Evolutionary conservation across 2,329 filamentous ascomycete genomes (phyloP).

Genomic region (Diatrype stigma): DNA sequence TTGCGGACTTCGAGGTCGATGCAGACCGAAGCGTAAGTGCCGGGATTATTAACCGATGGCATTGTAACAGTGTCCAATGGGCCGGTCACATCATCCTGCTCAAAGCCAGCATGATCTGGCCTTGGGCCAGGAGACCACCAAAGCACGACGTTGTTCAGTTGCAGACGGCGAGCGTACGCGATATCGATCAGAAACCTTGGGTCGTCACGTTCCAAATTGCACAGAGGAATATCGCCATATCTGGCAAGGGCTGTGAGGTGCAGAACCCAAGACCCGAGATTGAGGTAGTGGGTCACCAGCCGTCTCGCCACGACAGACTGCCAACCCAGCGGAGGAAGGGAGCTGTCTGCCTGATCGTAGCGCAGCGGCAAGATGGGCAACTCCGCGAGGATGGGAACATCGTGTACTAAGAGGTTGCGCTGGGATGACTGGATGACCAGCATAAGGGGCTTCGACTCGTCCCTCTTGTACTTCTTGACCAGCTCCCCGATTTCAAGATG

Average conservation of each 20-base stretch:
- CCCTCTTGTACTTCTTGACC: slow-evolving; percentile 84
- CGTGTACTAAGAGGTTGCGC: slow-evolving; percentile 73
- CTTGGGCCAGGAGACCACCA: slow-evolving; percentile 92
- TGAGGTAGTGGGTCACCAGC: slow-evolving; percentile 83
- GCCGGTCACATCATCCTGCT: slow-evolving; percentile 83
- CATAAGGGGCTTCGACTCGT: slow-evolving; percentile 75
- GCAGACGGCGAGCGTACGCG: slow-evolving; percentile 83
- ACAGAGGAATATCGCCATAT: slow-evolving; percentile 91
- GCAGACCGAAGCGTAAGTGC: slow-evolving; percentile 92
- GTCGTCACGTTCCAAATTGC: slow-evolving; percentile 92
- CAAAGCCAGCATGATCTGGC: slow-evolving; percentile 93
- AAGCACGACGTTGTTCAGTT: slow-evolving; percentile 86
- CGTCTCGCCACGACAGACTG: slow-evolving; percentile 83
- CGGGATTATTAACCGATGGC: slow-evolving; percentile 89
- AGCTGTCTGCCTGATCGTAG: slow-evolving; percentile 78
- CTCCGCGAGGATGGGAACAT: slow-evolving; percentile 78
- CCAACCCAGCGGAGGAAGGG: slow-evolving; percentile 89
- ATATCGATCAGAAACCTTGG: slow-evolving; percentile 94
- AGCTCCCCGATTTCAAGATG: slow-evolving; percentile 83
- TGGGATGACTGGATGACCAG: slow-evolving; percentile 90
- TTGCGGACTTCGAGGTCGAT: slow-evolving; percentile 94
- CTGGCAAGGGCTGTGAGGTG: slow-evolving; percentile 83
- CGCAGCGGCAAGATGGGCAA: slow-evolving; percentile 79
- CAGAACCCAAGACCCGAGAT: slow-evolving; percentile 86
- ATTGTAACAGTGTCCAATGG: slow-evolving; percentile 83